Evolutionary conservation across 345 rosid genomes (phyloP).

Genomic region (Ceriops zippeliana): DNA sequence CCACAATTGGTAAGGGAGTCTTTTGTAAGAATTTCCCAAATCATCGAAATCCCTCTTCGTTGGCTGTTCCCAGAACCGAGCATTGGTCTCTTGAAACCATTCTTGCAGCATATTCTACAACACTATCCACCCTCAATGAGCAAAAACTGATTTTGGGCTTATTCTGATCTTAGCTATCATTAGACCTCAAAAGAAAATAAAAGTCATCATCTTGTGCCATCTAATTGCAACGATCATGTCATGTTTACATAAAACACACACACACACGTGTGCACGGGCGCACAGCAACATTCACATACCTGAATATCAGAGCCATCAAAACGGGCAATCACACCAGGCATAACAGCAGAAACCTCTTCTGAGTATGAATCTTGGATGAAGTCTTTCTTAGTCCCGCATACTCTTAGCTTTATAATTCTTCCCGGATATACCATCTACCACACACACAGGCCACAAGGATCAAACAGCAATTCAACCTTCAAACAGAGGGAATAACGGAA

Average conservation of each 20-base stretch:
- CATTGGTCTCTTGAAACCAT: constrained; percentile 55
- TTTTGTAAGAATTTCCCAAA: constrained; percentile 36
- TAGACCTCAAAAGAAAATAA: background rate
- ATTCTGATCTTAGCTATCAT: background rate
- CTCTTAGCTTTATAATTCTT: constrained; percentile 65
- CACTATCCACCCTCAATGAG: background rate
- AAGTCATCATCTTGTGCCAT: background rate
- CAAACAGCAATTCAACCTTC: no score
- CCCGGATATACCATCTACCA: constrained; percentile 60
- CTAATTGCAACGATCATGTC: background rate
- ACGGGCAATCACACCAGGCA: constrained; percentile 80
- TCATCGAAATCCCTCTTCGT: constrained; percentile 42
- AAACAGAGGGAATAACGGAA: no score
- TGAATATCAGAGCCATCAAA: constrained; percentile 74
- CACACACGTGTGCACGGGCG: no score
- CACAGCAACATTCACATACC: constrained; percentile 30
- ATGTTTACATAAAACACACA: no score
- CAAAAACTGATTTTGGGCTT: background rate
- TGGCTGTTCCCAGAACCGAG: constrained; percentile 67
- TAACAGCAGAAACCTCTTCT: constrained; percentile 68
- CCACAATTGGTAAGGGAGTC: constrained; percentile 84
- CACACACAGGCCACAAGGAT: no score
- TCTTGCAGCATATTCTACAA: constrained; percentile 60
- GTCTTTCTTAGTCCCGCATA: constrained; percentile 66
- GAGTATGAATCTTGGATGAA: constrained; percentile 52